These are phyloP conservation scores for Zymoseptoria tritici DNA, from an alignment of 2,329 filamentous ascomycete species.

Conservation along the genomic window DNA sequence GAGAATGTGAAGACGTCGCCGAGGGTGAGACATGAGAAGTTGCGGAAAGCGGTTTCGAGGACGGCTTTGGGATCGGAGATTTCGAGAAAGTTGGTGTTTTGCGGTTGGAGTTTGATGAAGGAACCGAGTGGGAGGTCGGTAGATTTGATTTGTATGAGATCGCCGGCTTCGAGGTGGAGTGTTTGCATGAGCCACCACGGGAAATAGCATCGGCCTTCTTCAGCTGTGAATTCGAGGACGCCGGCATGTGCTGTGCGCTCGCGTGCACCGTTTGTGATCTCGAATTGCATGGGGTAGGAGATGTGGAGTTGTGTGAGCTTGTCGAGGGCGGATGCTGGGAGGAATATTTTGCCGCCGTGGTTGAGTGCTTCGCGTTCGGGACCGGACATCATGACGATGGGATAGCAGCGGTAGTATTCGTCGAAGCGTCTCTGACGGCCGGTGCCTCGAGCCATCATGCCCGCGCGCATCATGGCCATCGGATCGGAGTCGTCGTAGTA, in stretches of 20 bases:
- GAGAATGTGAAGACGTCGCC: conserved; percentile 93
- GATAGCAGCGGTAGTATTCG: conserved; percentile 97
- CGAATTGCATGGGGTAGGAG: conserved; percentile 94
- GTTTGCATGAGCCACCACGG: conserved; percentile 98
- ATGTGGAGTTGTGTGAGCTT: conserved; percentile 95
- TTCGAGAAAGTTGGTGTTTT: conserved; percentile 87
- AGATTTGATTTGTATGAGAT: conserved; percentile 90
- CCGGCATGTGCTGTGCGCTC: conserved; percentile 81
- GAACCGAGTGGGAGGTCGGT: conserved; percentile 85
- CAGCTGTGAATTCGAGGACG: conserved; percentile 93
- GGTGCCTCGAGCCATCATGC: conserved; percentile 45
- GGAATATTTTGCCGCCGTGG: conserved; percentile 94
- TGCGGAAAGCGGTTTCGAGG: conserved; percentile 90
- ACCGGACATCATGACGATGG: conserved; percentile 86
- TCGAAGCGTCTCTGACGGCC: conserved; percentile 72
- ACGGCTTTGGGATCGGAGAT: conserved; percentile 97
- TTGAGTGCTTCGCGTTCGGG: conserved; percentile 84
- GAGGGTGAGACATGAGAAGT: conserved; percentile 88
- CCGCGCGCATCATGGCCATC: conserved; percentile 47
- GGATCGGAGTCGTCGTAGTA: conserved; percentile 46
- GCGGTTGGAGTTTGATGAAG: conserved; percentile 93
- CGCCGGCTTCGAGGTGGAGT: conserved; percentile 78
- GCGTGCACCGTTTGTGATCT: conserved; percentile 82
- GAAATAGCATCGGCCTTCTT: conserved; percentile 92
- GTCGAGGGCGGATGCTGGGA: conserved; percentile 92